Base-by-base conservation (phyloP, 2,329 filamentous ascomycete species). In the Xylariaceae sp. region DNA sequence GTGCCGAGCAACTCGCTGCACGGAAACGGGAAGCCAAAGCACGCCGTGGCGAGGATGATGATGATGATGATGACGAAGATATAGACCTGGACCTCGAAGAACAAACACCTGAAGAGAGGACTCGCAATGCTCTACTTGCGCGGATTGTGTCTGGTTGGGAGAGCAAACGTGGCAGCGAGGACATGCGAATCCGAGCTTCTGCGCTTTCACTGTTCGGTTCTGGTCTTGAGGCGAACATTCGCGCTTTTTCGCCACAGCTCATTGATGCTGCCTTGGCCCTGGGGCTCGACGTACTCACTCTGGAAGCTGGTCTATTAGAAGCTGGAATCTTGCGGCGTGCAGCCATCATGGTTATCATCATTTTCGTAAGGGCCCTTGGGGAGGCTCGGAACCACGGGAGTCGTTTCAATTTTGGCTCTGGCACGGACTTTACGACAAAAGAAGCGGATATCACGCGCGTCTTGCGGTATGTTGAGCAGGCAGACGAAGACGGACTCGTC, bases 401-500 rank as follows among this genome's bases (percentile, higher is more conserved):
- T 8, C 15, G 44, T 17, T 13, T 59, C 2, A n/a, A 15, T 18
- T 50, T 37, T 35, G 51, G 55, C 13, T 6, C 74, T 86, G 48
- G 81, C 78, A 1, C 76, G 79, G 13, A 73, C 78, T 59, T 65
- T 48, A 57, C 55, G 23, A 62, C 57, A 62, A 86, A 82, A 67
- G 78, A 83, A 54, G 77, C 80, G 34, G 85, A 90, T 57, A 80
- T 90, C n/a, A 72, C 80, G 65, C 77, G 82, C 52, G 81, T 87
- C 8, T 70, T 91, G 47, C 73, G 74, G 55, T 91, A 90, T 71
- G 78, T 89, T n/a, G 78, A 79, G 5, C 78, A 75, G 45, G 86
- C 84, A 23, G 88, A 92, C 71, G 80, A 78, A 23, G 88, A 92
- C 69, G 86, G 82, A 0, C 73, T 92, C 48, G 88, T 89, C 9